phyloP scores from a whole-genome alignment of 2,329 filamentous ascomycete species.

The Saccharata proteae region DNA sequence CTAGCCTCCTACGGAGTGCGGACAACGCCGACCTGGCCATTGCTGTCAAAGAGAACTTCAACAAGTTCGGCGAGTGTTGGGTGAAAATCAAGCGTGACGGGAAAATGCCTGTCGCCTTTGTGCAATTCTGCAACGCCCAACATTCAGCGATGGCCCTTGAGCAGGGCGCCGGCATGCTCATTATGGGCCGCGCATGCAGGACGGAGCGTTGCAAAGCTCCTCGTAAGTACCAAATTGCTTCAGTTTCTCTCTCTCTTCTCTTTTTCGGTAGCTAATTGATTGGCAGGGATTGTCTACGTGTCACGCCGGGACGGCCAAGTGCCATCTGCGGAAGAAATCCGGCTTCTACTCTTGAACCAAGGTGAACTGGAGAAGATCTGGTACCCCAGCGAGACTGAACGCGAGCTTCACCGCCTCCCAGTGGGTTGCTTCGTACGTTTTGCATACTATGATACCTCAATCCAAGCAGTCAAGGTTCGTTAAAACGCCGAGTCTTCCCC shows the following conservation, averaged over 20 bases:
- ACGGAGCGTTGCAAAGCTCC: slow-evolving; percentile 6
- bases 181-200: slow-evolving; percentile 3
- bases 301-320: slow-evolving; percentile 5
- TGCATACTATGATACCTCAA: slow-evolving; percentile 5
- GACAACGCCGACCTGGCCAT: neutral
- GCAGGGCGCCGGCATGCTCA: neutral
- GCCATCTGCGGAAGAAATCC: slow-evolving; percentile 1
- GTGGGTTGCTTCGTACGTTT: slow-evolving; percentile 3
- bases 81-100: slow-evolving; percentile 6
- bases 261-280: neutral
- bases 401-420: neutral
- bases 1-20: slow-evolving; percentile 2
- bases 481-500: too few species aligned
- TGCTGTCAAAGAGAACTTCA: neutral
- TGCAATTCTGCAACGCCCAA: slow-evolving; percentile 2
- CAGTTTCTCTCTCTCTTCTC: neutral
- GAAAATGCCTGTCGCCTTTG: slow-evolving; percentile 5
- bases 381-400: slow-evolving; percentile 1
- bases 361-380: slow-evolving; percentile 7
- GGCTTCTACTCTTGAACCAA: neutral
- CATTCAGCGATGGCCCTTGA: slow-evolving; percentile 1
- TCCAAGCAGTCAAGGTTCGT: too few species aligned
- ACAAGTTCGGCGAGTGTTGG: slow-evolving; percentile 2
- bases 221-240: slow-evolving; percentile 1
- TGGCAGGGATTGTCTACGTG: slow-evolving; percentile 5